A percentile compares a stretch with the other conserved stretches of the same genome.
phyloP scores from a whole-genome alignment of 1,284 basidiomycete species.

The Leccinum colubrinum region DNA sequence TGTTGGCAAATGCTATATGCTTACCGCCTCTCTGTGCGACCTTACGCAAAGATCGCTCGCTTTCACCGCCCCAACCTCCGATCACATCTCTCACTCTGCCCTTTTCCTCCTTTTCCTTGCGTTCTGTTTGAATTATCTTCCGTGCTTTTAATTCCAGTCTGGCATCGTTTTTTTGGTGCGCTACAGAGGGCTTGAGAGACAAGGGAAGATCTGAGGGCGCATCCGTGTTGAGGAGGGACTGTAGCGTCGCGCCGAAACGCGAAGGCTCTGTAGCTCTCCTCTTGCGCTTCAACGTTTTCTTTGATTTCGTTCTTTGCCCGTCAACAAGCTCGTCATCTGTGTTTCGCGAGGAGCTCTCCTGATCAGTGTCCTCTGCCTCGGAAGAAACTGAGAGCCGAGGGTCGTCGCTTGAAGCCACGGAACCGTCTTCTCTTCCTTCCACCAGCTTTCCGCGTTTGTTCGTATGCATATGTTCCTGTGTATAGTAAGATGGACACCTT shows the following conservation, averaged over 20 bases:
- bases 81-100: conserved; percentile 73
- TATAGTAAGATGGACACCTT: neutral
- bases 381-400: conserved; percentile 15
- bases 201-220: conserved; percentile 65
- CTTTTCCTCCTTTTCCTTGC: conserved; percentile 74
- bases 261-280: conserved; percentile 72
- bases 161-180: conserved; percentile 65
- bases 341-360: conserved; percentile 34
- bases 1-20: conserved; percentile 17
- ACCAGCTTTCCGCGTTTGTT: conserved; percentile 42
- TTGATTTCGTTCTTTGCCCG: conserved; percentile 59
- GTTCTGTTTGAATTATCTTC: conserved; percentile 65
- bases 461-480: conserved; percentile 31
- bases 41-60: conserved; percentile 72
- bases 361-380: conserved; percentile 33
- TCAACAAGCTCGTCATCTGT: conserved; percentile 64
- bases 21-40: conserved; percentile 81
- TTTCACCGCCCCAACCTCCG: conserved; percentile 80
- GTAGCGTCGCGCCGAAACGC: conserved; percentile 70
- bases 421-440: conserved; percentile 27
- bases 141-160: conserved; percentile 69
- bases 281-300: conserved; percentile 78
- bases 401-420: conserved; percentile 20
- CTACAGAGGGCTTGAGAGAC: conserved; percentile 72
- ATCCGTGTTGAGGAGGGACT: conserved; percentile 65